Evolutionary conservation across 257 asterid genomes (phyloP).

Genomic region (Nicotiana otophora): DNA sequence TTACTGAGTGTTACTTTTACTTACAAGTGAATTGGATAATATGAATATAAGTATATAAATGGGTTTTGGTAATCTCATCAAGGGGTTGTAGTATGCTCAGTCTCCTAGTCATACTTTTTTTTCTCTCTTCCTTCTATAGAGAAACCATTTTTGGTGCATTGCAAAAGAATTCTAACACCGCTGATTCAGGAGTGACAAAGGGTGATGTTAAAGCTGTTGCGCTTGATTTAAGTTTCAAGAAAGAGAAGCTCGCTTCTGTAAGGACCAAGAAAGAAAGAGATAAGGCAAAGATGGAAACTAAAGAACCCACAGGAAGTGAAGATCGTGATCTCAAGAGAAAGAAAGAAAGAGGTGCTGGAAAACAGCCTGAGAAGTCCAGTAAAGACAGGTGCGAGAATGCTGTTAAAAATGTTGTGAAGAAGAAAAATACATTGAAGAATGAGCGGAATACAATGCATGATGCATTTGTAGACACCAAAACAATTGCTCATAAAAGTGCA

Average conservation of each 20-base stretch:
- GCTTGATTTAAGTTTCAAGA: neutral
- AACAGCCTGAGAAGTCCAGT: neutral
- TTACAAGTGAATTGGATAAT: too few relatives aligned
- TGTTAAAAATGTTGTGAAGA: neutral
- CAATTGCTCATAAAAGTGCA: neutral
- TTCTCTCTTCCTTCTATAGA: neutral
- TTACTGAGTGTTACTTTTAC: too few relatives aligned
- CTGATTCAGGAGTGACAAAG: neutral
- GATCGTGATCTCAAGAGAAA: neutral
- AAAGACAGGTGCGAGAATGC: neutral
- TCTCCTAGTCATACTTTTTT: neutral
- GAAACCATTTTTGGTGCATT: neutral
- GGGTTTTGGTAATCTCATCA: too few relatives aligned
- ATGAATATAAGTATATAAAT: too few relatives aligned
- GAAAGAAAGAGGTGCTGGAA: neutral
- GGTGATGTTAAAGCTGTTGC: neutral
- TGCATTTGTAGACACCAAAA: neutral
- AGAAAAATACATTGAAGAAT: neutral
- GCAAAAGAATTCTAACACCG: neutral
- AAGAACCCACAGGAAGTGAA: neutral
- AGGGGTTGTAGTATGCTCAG: neutral
- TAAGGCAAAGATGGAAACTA: neutral
- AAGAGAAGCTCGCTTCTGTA: neutral
- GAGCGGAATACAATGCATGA: neutral
- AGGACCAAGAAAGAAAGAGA: neutral